These are phyloP conservation scores for Amanita thiersii DNA, from an alignment of 768 basidiomycete genomes.

Conservation along the genomic window DNA sequence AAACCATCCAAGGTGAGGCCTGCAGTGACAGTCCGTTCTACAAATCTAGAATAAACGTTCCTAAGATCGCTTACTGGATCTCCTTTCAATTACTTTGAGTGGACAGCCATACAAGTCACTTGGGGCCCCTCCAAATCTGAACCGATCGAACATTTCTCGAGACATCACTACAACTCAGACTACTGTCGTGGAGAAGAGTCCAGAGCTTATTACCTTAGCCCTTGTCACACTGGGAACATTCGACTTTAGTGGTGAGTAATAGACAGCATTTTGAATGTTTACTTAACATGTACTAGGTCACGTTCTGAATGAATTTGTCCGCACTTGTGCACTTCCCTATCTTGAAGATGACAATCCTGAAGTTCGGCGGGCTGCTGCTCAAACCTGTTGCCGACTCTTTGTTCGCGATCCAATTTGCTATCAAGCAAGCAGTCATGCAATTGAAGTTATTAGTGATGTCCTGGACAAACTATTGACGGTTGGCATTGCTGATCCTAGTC, in stretches of 20 bases:
- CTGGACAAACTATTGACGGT: conserved; percentile 92
- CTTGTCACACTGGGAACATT: conserved; percentile 83
- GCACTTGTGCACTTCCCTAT: conserved; percentile 84
- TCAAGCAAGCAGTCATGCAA: conserved; percentile 92
- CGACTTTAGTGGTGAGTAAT: conserved; percentile 77
- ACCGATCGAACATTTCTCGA: conserved; percentile 36
- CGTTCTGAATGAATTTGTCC: conserved; percentile 91
- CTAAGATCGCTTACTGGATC: conserved; percentile 82
- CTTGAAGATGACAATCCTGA: conserved; percentile 88
- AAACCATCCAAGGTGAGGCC: conserved; percentile 78
- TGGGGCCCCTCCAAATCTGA: conserved; percentile 67
- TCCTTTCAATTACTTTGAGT: conserved; percentile 71
- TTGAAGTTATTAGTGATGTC: conserved; percentile 97
- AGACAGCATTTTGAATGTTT: not conserved
- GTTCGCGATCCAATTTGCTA: conserved; percentile 93
- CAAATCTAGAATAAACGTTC: not conserved
- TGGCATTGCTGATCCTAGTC: conserved; percentile 94
- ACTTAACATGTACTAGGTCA: conserved; percentile 49
- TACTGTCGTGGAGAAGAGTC: conserved; percentile 47
- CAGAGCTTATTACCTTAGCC: conserved; percentile 73
- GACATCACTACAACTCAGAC: conserved; percentile 47
- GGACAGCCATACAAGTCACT: conserved; percentile 84
- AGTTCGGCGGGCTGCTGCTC: conserved; percentile 81
- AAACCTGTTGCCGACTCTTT: conserved; percentile 88
- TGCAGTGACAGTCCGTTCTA: not conserved